A percentile compares a stretch with the other conserved stretches of the same genome.
These are phyloP conservation scores for Mycena galericulata DNA, from an alignment of 768 basidiomycete species.

Conservation along the genomic window DNA sequence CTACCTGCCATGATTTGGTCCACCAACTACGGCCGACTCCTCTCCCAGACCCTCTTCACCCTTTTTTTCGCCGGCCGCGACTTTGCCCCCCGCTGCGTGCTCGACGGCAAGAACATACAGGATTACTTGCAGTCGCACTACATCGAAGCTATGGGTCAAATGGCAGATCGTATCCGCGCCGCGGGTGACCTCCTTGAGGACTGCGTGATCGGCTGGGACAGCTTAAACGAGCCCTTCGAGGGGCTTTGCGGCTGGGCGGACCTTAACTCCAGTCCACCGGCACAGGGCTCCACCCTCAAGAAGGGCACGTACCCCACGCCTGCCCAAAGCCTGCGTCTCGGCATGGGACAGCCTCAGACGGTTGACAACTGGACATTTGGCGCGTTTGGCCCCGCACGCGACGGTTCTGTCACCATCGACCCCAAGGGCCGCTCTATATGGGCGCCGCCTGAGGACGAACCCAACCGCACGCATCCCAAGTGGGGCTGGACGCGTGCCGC, in stretches of 20 bases:
- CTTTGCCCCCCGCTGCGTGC: conserved; percentile 91
- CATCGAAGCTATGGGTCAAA: conserved; percentile 77
- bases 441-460: conserved; percentile 63
- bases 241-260: conserved; percentile 80
- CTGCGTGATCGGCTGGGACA: conserved; percentile 97
- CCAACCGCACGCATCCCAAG: conserved; percentile 66
- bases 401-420: conserved; percentile 85
- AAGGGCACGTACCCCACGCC: conserved; percentile 92
- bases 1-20: conserved; percentile 98
- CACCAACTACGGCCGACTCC: conserved; percentile 93
- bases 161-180: conserved; percentile 83
- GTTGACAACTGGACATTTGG: conserved; percentile 89
- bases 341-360: conserved; percentile 87
- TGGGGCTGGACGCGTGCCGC: conserved; percentile 90
- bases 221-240: conserved; percentile 93
- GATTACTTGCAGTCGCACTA: conserved; percentile 86
- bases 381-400: conserved; percentile 77
- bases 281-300: conserved; percentile 80
- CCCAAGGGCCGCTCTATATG: conserved; percentile 86
- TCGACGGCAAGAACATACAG: conserved; percentile 94
- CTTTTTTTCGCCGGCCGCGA: conserved; percentile 93
- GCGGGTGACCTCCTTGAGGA: conserved; percentile 83
- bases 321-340: conserved; percentile 84
- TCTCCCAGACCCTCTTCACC: conserved; percentile 91
- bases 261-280: conserved; percentile 70